Conservation (phyloP, 306 rosid species). For the Ormosia semicastrata region DNA sequence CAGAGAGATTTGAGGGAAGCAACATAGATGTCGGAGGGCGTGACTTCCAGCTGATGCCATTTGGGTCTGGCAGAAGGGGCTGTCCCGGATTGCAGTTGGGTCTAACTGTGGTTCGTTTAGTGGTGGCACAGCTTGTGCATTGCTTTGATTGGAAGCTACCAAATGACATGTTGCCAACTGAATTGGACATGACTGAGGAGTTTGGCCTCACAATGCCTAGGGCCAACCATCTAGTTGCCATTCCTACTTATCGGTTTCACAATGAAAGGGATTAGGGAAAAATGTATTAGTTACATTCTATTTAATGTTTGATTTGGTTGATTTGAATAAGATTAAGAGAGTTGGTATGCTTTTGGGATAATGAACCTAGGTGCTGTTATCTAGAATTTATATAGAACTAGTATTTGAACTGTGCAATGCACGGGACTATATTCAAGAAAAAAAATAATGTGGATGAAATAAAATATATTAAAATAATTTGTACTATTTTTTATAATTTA, state of each 20-base stretch:
- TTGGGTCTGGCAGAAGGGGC: conserved; percentile 39
- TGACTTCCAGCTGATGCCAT: conserved; percentile 38
- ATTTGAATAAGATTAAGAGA: neutral
- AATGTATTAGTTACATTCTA: neutral
- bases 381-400: too few relatives aligned
- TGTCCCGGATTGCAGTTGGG: conserved; percentile 41
- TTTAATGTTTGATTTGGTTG: neutral
- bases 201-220: conserved; percentile 42
- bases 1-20: conserved; percentile 40
- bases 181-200: conserved; percentile 39
- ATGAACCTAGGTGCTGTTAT: too few relatives aligned
- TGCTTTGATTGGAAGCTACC: conserved; percentile 45
- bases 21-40: conserved; percentile 28
- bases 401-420: too few relatives aligned
- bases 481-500: too few relatives aligned
- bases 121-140: conserved; percentile 40
- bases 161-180: neutral
- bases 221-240: conserved; percentile 17
- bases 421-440: too few relatives aligned
- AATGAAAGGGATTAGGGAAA: neutral
- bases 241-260: conserved; percentile 16
- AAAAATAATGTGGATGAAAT: too few relatives aligned
- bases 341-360: too few relatives aligned
- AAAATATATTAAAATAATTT: too few relatives aligned
- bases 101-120: conserved; percentile 11